These are phyloP conservation scores for Phaeoacremonium minimum DNA, from an alignment of 2,329 filamentous ascomycete species.

Conservation along the genomic window DNA sequence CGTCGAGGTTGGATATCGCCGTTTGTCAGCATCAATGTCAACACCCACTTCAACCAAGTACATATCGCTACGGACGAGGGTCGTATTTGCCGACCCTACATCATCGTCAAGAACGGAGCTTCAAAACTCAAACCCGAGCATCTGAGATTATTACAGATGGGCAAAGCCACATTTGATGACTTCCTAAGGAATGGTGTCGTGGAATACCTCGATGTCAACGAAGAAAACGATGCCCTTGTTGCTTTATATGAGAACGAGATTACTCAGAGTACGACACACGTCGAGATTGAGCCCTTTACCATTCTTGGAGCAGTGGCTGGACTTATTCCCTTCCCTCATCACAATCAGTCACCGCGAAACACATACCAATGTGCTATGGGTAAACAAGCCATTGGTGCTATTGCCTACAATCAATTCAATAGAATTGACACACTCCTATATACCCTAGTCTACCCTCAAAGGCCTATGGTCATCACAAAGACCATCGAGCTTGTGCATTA, in stretches of 20 bases:
- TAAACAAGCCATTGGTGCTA: slow-evolving; percentile 98
- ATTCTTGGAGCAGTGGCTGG: slow-evolving; percentile 93
- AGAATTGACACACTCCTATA: slow-evolving; percentile 95
- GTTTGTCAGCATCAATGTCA: slow-evolving; percentile 95
- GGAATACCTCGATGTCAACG: slow-evolving; percentile 96
- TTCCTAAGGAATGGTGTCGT: slow-evolving; percentile 87
- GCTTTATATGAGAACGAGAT: slow-evolving; percentile 86
- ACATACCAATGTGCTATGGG: slow-evolving; percentile 99
- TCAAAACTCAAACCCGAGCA: slow-evolving; percentile 77
- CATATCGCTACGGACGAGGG: slow-evolving; percentile 97
- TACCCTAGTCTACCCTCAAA: slow-evolving; percentile 94
- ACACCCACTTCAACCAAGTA: slow-evolving; percentile 84
- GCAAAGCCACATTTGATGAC: slow-evolving; percentile 87
- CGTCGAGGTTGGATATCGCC: slow-evolving; percentile 90
- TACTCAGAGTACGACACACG: slow-evolving; percentile 77
- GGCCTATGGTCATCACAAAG: slow-evolving; percentile 95
- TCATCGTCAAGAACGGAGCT: slow-evolving; percentile 85
- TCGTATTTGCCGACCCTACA: slow-evolving; percentile 90
- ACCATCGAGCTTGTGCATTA: slow-evolving; percentile 97
- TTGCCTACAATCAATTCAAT: slow-evolving; percentile 96
- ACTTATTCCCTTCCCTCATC: slow-evolving; percentile 94
- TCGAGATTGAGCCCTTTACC: slow-evolving; percentile 98
- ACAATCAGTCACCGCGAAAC: slow-evolving; percentile 97
- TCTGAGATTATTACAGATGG: slow-evolving; percentile 75
- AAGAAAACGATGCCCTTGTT: slow-evolving; percentile 95